A percentile compares a stretch with the other conserved stretches of the same genome.
Conservation (phyloP, 2,329 filamentous ascomycete genomes). For the Proliferodiscus dingleyae region DNA sequence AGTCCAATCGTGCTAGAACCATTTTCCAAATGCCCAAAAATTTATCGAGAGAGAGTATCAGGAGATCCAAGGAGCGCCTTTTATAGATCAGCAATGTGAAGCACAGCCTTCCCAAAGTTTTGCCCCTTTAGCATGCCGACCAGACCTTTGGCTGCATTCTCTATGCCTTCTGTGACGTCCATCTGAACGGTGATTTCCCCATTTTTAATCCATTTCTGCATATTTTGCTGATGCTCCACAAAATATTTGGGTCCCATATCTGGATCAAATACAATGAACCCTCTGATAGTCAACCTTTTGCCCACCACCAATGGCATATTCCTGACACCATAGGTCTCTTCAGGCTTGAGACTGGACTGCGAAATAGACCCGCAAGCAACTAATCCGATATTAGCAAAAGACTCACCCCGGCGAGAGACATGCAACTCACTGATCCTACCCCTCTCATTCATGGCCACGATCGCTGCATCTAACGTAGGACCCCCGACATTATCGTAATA, state of each 20-base stretch:
- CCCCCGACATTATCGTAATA: slow-evolving; percentile 79
- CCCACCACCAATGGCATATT: slow-evolving; percentile 54
- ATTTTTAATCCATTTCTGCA: slow-evolving; percentile 63
- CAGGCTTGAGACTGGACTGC: slow-evolving; percentile 55
- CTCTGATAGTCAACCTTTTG: slow-evolving; percentile 58
- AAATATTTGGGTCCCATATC: slow-evolving; percentile 57
- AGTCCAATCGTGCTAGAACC: too few species aligned
- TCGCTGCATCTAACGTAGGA: slow-evolving; percentile 64
- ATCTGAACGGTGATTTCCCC: slow-evolving; percentile 57
- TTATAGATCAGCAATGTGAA: slow-evolving; percentile 37
- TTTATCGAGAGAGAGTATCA: too few species aligned
- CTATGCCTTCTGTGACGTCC: slow-evolving; percentile 59
- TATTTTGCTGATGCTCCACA: slow-evolving; percentile 59
- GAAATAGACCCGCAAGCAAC: slow-evolving; percentile 58
- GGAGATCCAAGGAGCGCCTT: not conserved
- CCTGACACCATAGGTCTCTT: slow-evolving; percentile 53
- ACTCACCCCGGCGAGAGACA: not conserved
- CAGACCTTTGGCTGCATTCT: slow-evolving; percentile 59
- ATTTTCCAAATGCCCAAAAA: too few species aligned
- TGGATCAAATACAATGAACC: slow-evolving; percentile 60
- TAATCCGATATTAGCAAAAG: slow-evolving; percentile 8
- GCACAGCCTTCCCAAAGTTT: slow-evolving; percentile 67
- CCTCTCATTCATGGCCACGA: slow-evolving; percentile 55
- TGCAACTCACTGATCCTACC: slow-evolving; percentile 49
- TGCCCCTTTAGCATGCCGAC: slow-evolving; percentile 61